Percentiles rank a stretch among this genome's conserved stretches.
phyloP scores from a whole-genome alignment of 768 basidiomycete species.

The Clavaria fumosa region DNA sequence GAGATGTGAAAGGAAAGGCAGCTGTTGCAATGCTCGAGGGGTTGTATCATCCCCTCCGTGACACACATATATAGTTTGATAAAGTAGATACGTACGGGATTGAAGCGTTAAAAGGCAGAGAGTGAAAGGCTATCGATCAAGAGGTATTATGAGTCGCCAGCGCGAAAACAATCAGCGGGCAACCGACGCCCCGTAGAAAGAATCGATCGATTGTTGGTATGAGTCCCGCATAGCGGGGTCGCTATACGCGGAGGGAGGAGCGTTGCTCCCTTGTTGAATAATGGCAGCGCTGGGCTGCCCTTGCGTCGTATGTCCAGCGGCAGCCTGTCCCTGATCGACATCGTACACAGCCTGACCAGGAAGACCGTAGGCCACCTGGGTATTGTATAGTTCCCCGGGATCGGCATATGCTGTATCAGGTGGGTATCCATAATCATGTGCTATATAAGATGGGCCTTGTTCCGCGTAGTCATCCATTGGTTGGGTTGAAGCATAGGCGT shows the following conservation, averaged over 20 bases:
- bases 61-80: too few relatives aligned
- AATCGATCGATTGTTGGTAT: conserved; percentile 13
- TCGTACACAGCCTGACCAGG: background rate
- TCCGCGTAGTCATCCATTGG: background rate
- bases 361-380: background rate
- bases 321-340: background rate
- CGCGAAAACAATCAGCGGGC: too few relatives aligned
- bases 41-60: too few relatives aligned
- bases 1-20: too few relatives aligned
- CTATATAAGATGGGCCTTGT: conserved; percentile 1
- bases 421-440: background rate
- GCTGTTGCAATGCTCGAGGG: too few relatives aligned
- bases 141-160: too few relatives aligned
- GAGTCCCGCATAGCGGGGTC: conserved; percentile 10
- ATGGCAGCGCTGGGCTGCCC: conserved; percentile 7
- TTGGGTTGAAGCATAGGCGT: background rate
- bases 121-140: too few relatives aligned
- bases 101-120: conserved; percentile 3
- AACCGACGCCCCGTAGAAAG: too few relatives aligned
- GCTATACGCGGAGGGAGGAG: conserved; percentile 9
- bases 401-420: conserved; percentile 5
- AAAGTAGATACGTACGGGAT: too few relatives aligned
- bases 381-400: conserved; percentile 1
- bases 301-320: background rate
- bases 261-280: conserved; percentile 3